These are phyloP conservation scores for Balakata baccata DNA, from an alignment of 345 rosid genomes.

Conservation along the genomic window DNA sequence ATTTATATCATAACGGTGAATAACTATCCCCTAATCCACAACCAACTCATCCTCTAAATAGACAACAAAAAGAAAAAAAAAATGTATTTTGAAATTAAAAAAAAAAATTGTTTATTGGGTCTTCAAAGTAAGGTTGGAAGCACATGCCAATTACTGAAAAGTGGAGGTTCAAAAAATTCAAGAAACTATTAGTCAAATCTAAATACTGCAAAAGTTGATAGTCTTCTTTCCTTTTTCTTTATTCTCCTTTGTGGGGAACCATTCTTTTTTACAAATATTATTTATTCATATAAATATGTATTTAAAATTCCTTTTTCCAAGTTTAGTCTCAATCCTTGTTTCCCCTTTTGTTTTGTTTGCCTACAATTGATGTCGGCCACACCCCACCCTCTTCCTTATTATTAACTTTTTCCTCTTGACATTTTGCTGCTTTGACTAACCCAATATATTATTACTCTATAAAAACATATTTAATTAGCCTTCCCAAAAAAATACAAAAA, in stretches of 20 bases:
- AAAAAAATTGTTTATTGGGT: too few relatives aligned
- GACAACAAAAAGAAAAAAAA: too few relatives aligned
- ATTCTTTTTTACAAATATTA: neutral
- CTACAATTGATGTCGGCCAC: slow-evolving; percentile 49
- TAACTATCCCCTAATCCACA: too few relatives aligned
- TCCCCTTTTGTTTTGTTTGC: slow-evolving; percentile 27
- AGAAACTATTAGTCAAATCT: slow-evolving; percentile 28
- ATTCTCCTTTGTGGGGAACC: slow-evolving; percentile 27
- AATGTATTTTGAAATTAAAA: too few relatives aligned
- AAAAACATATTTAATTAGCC: neutral
- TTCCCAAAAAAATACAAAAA: too few relatives aligned
- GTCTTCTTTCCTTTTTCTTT: slow-evolving; percentile 32
- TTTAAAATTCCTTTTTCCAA: neutral
- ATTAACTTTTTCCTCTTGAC: slow-evolving; percentile 7
- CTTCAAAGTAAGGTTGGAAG: slow-evolving; percentile 19
- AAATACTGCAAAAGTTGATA: slow-evolving; percentile 33
- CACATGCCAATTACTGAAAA: slow-evolving; percentile 38
- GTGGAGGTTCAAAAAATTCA: slow-evolving; percentile 25
- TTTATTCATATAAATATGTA: neutral
- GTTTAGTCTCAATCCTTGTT: slow-evolving; percentile 39
- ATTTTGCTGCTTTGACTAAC: slow-evolving; percentile 24
- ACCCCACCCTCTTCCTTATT: neutral
- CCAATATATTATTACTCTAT: neutral
- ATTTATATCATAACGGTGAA: too few relatives aligned
- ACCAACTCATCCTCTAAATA: too few relatives aligned